Evolutionary conservation across 2,329 filamentous ascomycete species (phyloP).

Genomic region (Nemania serpens): DNA sequence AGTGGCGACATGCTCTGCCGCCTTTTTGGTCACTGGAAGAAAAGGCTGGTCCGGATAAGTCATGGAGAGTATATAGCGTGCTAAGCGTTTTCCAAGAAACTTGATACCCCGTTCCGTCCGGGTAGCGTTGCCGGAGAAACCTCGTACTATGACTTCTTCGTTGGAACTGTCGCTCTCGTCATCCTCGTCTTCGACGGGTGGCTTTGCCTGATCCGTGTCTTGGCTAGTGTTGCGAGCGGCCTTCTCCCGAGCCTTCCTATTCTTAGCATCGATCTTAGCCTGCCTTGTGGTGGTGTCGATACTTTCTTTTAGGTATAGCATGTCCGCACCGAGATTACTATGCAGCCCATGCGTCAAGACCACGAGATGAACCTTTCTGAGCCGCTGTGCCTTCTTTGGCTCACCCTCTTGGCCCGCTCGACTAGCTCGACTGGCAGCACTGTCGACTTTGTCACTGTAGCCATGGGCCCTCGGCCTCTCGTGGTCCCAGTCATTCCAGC

Average conservation of each 20-base stretch:
- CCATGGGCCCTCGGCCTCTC: slow-evolving; percentile 36
- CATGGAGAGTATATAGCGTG: slow-evolving; percentile 85
- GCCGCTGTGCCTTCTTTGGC: slow-evolving; percentile 50
- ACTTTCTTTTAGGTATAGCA: slow-evolving; percentile 96
- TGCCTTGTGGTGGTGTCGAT: slow-evolving; percentile 84
- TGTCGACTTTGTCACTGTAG: slow-evolving; percentile 31
- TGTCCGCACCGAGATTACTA: slow-evolving; percentile 93
- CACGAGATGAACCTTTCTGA: slow-evolving; percentile 86
- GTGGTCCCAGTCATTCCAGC: slow-evolving; percentile 56
- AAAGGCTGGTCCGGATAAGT: slow-evolving; percentile 95
- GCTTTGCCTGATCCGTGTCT: slow-evolving; percentile 10
- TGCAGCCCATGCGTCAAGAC: slow-evolving; percentile 93
- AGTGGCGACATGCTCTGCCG: slow-evolving; percentile 49
- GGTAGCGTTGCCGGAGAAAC: slow-evolving; percentile 87
- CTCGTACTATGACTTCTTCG: slow-evolving; percentile 85
- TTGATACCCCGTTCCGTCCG: slow-evolving; percentile 95
- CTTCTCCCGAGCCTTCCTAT: slow-evolving; percentile 59
- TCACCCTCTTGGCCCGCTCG: slow-evolving; percentile 26
- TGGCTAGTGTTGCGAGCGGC: slow-evolving; percentile 39
- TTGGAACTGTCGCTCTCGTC: slow-evolving; percentile 64
- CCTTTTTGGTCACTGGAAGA: slow-evolving; percentile 64
- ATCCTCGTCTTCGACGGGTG: slow-evolving; percentile 20
- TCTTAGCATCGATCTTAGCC: slow-evolving; percentile 70
- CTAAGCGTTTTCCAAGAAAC: slow-evolving; percentile 91
- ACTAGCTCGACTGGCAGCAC: slow-evolving; percentile 30